These are phyloP conservation scores for Tothia fuscella DNA, from an alignment of 2,329 filamentous ascomycete genomes.

Conservation along the genomic window DNA sequence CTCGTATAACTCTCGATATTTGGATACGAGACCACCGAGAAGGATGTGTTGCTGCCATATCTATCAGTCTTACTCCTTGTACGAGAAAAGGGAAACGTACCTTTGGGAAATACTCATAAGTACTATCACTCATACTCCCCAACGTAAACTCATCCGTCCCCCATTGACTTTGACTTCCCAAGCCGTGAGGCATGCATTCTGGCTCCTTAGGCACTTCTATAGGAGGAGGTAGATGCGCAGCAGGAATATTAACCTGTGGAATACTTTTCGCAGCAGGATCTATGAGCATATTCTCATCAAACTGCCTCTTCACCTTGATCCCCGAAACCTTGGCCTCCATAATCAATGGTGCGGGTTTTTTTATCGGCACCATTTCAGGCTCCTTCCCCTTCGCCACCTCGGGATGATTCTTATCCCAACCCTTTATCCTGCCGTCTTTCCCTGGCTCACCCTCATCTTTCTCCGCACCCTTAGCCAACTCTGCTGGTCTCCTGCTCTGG, in stretches of 20 bases:
- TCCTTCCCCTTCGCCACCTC: neutral
- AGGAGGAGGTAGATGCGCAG: neutral
- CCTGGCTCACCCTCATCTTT: neutral
- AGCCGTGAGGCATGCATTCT: constrained; percentile 47
- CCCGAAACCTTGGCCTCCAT: neutral
- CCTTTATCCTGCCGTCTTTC: neutral
- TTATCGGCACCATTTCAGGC: constrained; percentile 2
- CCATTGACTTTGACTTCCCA: constrained; percentile 37
- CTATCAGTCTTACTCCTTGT: constrained; percentile 11
- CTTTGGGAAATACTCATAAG: constrained; percentile 24
- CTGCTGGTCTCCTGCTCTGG: too few species aligned
- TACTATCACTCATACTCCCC: constrained; percentile 23
- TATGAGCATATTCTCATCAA: neutral
- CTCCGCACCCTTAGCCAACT: neutral
- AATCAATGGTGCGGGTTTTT: neutral
- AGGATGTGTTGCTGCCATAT: constrained; percentile 14
- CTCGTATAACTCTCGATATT: constrained; percentile 36
- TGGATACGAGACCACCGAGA: constrained; percentile 18
- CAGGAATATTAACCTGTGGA: neutral
- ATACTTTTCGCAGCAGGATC: constrained; percentile 1
- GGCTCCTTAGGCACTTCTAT: constrained; percentile 11
- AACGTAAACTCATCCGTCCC: constrained; percentile 31
- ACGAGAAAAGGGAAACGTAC: neutral
- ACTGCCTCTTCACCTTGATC: constrained; percentile 1
- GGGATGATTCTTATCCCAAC: constrained; percentile 2